These are phyloP conservation scores for Vitis amurensis DNA, from an alignment of 164 flowering plant species.

Conservation along the genomic window DNA sequence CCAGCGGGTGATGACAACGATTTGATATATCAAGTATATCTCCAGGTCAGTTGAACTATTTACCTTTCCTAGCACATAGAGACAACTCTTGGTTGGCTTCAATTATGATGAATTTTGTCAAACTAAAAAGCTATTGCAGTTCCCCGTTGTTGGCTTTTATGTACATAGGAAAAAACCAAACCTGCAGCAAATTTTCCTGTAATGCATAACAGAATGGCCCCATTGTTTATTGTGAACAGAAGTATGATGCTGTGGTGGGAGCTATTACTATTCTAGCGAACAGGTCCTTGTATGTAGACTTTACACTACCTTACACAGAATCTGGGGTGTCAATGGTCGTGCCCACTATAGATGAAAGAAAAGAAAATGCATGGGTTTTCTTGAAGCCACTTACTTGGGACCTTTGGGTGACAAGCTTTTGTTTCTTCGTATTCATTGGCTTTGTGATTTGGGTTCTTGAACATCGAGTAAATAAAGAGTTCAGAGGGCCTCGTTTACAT, in stretches of 20 bases:
- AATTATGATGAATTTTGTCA: no score
- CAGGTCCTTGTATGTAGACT: slow-evolving; percentile 21
- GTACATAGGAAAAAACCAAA: no score
- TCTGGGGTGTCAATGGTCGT: slow-evolving; percentile 27
- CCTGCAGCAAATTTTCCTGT: not conserved
- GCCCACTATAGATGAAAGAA: not conserved
- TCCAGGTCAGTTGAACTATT: not conserved
- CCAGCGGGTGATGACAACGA: slow-evolving; percentile 11
- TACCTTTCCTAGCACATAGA: no score
- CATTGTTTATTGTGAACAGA: slow-evolving; percentile 9
- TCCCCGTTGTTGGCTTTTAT: no score
- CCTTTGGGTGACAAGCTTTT: slow-evolving; percentile 21
- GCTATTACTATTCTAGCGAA: slow-evolving; percentile 26
- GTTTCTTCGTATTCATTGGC: slow-evolving; percentile 8
- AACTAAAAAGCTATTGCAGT: no score
- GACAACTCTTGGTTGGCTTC: no score
- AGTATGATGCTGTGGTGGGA: slow-evolving; percentile 24
- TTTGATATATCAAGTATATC: not conserved
- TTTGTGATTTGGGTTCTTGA: slow-evolving; percentile 32
- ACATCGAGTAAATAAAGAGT: slow-evolving; percentile 15
- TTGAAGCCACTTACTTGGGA: slow-evolving; percentile 20
- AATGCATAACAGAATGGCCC: no score
- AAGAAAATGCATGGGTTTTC: slow-evolving; percentile 23
- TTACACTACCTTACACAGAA: slow-evolving; percentile 31
- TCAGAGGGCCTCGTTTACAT: slow-evolving; percentile 12